Evolutionary conservation across 2,329 filamentous ascomycete species (phyloP), one percentile per base, ranked within the genome.

Genomic region (Penicillium sp.): DNA sequence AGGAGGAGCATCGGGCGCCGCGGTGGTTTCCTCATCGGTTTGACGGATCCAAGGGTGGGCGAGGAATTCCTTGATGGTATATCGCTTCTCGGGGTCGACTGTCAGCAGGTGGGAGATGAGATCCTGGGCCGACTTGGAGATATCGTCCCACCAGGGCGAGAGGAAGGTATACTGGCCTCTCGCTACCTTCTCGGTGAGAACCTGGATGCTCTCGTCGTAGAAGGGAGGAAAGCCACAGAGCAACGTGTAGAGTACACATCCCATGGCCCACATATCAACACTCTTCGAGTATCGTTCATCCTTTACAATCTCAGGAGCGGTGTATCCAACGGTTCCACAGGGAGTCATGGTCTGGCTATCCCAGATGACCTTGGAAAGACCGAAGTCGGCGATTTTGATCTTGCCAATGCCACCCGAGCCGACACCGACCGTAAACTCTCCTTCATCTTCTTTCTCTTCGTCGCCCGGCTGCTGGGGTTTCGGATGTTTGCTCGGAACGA

Each of bases 101-200:
- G 88, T 94, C 47, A 98, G 72, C 0, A 98, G 79, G 65, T 98
- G 93, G 4, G 86, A 87, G 42, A 98, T 91, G 7, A 98, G 74
- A 57, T 98, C 91, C 65, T 97, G 88, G 0, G 93, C 93, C 3
- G 87, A 84, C 64, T 93, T 89, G 45, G 91, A 96, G 47, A 98
- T 97, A 43, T 96, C 90, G 54, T 98, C 93, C 93, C 93, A 98
- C 93, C 93, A 98, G 0, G 93, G 93, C 2, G 91, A 97, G 29
- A 98, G 72, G 73, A 98, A 98, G 0, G 93, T 97, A 65, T 93
- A 98, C 70, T 97, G 89, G 33, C 93, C 93, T 58, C 87, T 84
- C 19, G 93, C 93, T 13, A 98, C 93, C 75, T 98, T 98, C 63
- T 98, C 91, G 1, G 93, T 97, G 45, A 98, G 79, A 1, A 94